phyloP scores from a whole-genome alignment of 2,329 filamentous ascomycete species.

The Aspergillus puulaauensis region DNA sequence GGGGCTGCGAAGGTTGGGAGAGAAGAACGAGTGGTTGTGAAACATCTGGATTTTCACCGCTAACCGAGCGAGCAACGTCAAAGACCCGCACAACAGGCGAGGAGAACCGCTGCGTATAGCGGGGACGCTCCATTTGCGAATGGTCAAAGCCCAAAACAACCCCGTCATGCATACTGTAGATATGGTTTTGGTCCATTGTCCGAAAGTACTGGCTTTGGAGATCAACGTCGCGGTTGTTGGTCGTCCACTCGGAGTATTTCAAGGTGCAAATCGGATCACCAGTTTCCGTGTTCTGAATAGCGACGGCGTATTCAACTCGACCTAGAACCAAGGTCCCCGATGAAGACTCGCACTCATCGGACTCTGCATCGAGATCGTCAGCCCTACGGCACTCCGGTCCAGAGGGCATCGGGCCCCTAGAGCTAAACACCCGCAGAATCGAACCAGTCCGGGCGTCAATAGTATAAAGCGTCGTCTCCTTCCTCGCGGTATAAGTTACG shows the following conservation, averaged over 20 bases:
- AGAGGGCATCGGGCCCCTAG: slow-evolving; percentile 67
- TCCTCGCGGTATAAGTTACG: slow-evolving; percentile 86
- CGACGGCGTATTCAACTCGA: slow-evolving; percentile 84
- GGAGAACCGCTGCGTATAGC: slow-evolving; percentile 68
- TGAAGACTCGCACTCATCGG: slow-evolving; percentile 71
- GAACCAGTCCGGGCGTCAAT: slow-evolving; percentile 83
- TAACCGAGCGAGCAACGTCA: slow-evolving; percentile 75
- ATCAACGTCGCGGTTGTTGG: slow-evolving; percentile 87
- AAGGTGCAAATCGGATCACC: slow-evolving; percentile 81
- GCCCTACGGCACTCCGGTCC: slow-evolving; percentile 73
- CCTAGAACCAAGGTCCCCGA: slow-evolving; percentile 80
- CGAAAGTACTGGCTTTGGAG: slow-evolving; percentile 77
- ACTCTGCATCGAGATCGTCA: slow-evolving; percentile 59
- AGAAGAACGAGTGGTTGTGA: slow-evolving; percentile 74
- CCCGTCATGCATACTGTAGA: slow-evolving; percentile 84
- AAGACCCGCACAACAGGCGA: slow-evolving; percentile 85
- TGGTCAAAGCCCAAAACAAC: slow-evolving; percentile 78
- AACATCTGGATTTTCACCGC: slow-evolving; percentile 61
- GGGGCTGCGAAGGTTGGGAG: slow-evolving; percentile 74
- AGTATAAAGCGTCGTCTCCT: slow-evolving; percentile 85
- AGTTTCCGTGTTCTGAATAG: slow-evolving; percentile 72
- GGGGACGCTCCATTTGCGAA: slow-evolving; percentile 52
- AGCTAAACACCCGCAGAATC: slow-evolving; percentile 80
- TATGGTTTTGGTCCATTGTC: slow-evolving; percentile 83
- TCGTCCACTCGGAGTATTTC: slow-evolving; percentile 90